phyloP scores from a whole-genome alignment of 345 rosid genomes.

The Orychophragmus violaceus region DNA sequence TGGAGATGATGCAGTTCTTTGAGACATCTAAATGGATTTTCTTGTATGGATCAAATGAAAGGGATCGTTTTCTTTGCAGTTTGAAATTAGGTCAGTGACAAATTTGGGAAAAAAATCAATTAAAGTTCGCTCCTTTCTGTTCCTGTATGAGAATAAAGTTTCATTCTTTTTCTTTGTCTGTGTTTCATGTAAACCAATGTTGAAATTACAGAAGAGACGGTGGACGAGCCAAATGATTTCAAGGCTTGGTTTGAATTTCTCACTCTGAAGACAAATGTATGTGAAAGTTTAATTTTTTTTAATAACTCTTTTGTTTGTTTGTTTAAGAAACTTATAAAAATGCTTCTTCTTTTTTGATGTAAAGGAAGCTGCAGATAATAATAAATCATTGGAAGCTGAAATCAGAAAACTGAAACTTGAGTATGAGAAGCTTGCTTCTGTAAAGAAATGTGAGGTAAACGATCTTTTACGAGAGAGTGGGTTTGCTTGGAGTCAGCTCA shows the following conservation, averaged over 20 bases:
- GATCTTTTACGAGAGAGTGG: slow-evolving; percentile 53
- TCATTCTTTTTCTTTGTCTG: not conserved
- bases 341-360: not conserved
- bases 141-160: not conserved
- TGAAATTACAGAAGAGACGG: slow-evolving; percentile 45
- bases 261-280: slow-evolving; percentile 39
- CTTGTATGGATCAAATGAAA: slow-evolving; percentile 52
- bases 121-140: slow-evolving; percentile 9
- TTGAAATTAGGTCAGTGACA: slow-evolving; percentile 45
- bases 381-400: slow-evolving; percentile 34
- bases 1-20: slow-evolving; percentile 40
- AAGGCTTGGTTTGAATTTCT: slow-evolving; percentile 49
- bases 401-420: slow-evolving; percentile 47
- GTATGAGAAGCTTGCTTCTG: slow-evolving; percentile 49
- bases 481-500: slow-evolving; percentile 73
- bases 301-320: not conserved
- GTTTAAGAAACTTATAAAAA: not conserved
- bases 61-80: slow-evolving; percentile 42
- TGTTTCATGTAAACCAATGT: not conserved
- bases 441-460: slow-evolving; percentile 48
- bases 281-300: not conserved
- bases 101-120: not conserved
- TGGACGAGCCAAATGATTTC: slow-evolving; percentile 65
- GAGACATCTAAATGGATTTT: slow-evolving; percentile 50
- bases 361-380: slow-evolving; percentile 9